Conservation (phyloP, 1,139 yeast genomes). For the Lodderomyces margitis region DNA sequence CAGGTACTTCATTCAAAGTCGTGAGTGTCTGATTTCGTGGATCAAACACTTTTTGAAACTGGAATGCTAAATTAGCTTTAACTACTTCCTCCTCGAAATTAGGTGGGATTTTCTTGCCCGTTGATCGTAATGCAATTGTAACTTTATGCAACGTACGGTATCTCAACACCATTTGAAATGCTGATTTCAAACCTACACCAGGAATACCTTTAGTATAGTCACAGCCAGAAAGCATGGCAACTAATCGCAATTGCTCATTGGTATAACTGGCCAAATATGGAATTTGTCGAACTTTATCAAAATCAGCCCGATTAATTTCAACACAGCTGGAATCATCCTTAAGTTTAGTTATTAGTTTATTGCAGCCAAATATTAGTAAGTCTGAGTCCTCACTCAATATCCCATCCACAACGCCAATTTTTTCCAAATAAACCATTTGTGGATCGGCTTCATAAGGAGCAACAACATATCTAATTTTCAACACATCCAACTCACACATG, state of each 20-base stretch:
- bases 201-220: slow-evolving; percentile 90
- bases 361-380: slow-evolving; percentile 83
- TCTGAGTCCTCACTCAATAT: slow-evolving; percentile 95
- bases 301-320: slow-evolving; percentile 59
- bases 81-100: slow-evolving; percentile 59
- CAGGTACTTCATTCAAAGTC: slow-evolving; percentile 60
- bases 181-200: slow-evolving; percentile 78
- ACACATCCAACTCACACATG: slow-evolving; percentile 66
- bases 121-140: slow-evolving; percentile 55
- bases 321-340: slow-evolving; percentile 75
- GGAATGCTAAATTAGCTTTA: slow-evolving; percentile 78
- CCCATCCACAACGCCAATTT: slow-evolving; percentile 72
- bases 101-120: slow-evolving; percentile 61
- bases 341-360: slow-evolving; percentile 72
- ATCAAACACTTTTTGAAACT: slow-evolving; percentile 81
- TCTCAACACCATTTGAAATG: slow-evolving; percentile 59
- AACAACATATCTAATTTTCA: slow-evolving; percentile 68
- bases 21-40: slow-evolving; percentile 50
- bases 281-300: slow-evolving; percentile 43
- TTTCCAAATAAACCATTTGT: slow-evolving; percentile 89
- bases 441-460: slow-evolving; percentile 99
- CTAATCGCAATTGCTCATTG: slow-evolving; percentile 61
- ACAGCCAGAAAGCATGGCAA: slow-evolving; percentile 92
- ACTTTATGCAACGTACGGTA: slow-evolving; percentile 54
- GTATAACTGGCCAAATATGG: slow-evolving; percentile 47